These are phyloP conservation scores for Cladorrhinum sp. DNA, from an alignment of 2,329 filamentous ascomycete species.

Conservation along the genomic window DNA sequence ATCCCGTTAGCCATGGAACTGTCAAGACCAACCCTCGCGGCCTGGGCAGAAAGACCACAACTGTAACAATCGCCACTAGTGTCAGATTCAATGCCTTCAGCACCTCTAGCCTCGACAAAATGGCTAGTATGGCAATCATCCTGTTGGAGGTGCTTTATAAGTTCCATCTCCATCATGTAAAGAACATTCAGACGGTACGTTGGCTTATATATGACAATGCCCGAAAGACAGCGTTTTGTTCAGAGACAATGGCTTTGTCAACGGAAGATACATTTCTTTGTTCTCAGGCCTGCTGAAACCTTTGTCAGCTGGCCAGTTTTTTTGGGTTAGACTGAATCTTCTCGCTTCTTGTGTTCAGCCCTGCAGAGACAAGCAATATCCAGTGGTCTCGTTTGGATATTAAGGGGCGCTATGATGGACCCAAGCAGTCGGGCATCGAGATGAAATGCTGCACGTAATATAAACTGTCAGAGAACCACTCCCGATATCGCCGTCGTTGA, in stretches of 20 bases:
- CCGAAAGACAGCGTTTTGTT: not conserved
- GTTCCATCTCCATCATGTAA: too few relatives aligned
- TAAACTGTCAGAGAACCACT: not conserved
- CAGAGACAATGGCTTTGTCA: not conserved
- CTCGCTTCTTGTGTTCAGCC: not conserved
- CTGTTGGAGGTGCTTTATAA: not conserved
- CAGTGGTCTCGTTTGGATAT: not conserved
- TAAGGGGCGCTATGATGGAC: conserved; percentile 11
- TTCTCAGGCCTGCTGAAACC: not conserved
- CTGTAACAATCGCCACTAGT: not conserved
- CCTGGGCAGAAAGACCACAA: not conserved
- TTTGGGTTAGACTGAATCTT: too few relatives aligned
- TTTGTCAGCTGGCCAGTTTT: not conserved
- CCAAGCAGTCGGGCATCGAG: conserved; percentile 2
- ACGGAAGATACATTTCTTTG: not conserved
- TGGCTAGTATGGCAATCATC: not conserved
- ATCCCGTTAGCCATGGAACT: not conserved
- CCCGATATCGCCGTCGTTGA: not conserved
- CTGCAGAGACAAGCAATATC: conserved; percentile 1
- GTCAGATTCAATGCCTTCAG: not conserved
- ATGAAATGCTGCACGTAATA: conserved; percentile 10
- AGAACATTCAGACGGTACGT: not conserved
- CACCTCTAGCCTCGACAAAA: not conserved
- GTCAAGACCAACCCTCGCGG: not conserved
- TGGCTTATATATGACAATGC: not conserved